Base-by-base conservation (phyloP, 1,139 yeast genomes). In the Candida labiduridarum region DNA sequence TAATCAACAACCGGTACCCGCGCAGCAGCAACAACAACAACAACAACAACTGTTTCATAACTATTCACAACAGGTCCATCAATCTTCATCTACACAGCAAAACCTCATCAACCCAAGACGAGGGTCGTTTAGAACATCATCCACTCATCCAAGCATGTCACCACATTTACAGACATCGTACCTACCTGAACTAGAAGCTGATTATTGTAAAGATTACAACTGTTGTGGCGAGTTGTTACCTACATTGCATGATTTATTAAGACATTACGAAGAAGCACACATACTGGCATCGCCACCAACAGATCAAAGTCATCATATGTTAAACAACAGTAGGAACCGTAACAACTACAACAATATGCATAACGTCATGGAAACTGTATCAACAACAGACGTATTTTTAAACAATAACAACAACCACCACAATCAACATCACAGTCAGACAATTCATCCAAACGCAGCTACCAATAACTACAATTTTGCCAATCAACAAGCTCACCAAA, bases 241-340 rank as follows among this genome's bases (percentile, higher is more conserved):
- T 33, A 92, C 96, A 11, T 75, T 94, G 57, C 99, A 94, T 68
- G 99, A 94, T 68, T 76, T 94, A 56, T 78, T 94, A 57, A 84
- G 96, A 60, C 99, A 94, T 67, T 95, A 94, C 65, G 99, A 95
- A 67, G 98, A 94, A 68, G 92, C 96, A 41, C 99, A 94, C 68
- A 92, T 92, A 56, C 82, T 88, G 49, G 88, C 89, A 39, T 83
- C 85, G 18, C 87, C 87, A 2, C 85, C 87, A 11, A 76, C 81
- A 4, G 68, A 69, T 45, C 71, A 68, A 52, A 64, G 65, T 47
- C 52, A 52, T 30, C 73, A 69, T 56, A 60, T 69, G 59, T 57
- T 71, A 45, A 66, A 64, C 54, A 64, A 68, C 48, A 69, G 67
- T 59, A 60, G 77, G 52, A 68, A 65, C 54, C 64, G 78, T 44